Evolutionary conservation across 2,329 filamentous ascomycete genomes (phyloP), one percentile per base, ranked within the genome.

Genomic region (Cryphonectria nitschkei): DNA sequence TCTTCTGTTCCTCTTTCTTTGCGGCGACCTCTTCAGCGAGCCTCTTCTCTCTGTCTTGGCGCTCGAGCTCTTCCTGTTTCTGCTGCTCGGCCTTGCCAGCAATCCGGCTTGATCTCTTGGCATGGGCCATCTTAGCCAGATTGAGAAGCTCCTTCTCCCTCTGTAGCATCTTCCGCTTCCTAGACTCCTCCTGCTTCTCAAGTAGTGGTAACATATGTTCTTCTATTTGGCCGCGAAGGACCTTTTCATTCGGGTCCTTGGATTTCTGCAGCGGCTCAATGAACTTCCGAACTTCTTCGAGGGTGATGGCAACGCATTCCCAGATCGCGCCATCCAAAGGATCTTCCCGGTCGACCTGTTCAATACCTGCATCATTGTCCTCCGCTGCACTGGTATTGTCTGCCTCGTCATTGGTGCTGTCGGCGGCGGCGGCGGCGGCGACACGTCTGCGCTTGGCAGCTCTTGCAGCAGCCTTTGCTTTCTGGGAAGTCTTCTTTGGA

Each of bases 51-150:
- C 93, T 89, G 62, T 91, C 92, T 77, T 95, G 92, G 13, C 86
- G 89, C 26, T 86, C 86, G 75, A 92, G 88, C 72, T 93, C 90
- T 63, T 95, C 90, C 72, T 92, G 85, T 75, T 89, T 91, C 77
- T 94, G 92, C 74, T 89, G 91, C 78, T 98, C 94, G 46, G 90
- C 84, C 78, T 94, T 97, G 74, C 88, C 88, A 26, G 95, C 95
- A 75, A 99, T 89, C 73, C 96, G 90, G 76, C 93, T 97, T 0
- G 96, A 99, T 73, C 96, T 87, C 82, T 99, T 99, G 4, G 96
- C 95, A 70, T 92, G 93, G n/a, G 94, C 94, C 82, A 98, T 87
- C 79, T 96, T 95, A 75, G 95, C 91, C 74, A 97, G 81, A 75
- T 90, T 94, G 67, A 94, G 84, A 32, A 97, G 81, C 76, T 98